Evolutionary conservation across 371 early-diverging fungal genomes (phyloP).

Genomic region (Batrachochytrium dendrobatidis): DNA sequence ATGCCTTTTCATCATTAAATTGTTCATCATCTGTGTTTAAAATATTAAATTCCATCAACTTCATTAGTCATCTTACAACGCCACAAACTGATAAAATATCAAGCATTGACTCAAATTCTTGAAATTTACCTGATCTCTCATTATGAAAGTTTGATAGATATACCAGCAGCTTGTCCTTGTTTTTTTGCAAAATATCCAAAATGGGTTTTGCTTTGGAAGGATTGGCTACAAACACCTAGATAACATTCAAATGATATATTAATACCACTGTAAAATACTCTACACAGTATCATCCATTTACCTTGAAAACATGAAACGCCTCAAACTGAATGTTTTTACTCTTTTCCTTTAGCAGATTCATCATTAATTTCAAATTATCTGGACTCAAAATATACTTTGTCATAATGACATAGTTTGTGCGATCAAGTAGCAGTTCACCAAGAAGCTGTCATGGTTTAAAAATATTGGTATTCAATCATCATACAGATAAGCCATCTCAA

Average conservation of each 20-base stretch:
- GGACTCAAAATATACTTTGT: constrained; percentile 85
- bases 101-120: background rate
- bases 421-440: constrained; percentile 93
- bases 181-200: constrained; percentile 82
- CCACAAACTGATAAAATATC: no score
- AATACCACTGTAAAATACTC: background rate
- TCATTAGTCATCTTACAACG: background rate
- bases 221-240: constrained; percentile 93
- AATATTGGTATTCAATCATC: no score
- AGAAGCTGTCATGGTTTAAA: constrained; percentile 60
- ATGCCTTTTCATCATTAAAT: constrained; percentile 96
- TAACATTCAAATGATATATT: background rate
- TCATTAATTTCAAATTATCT: constrained; percentile 93
- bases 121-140: constrained; percentile 75
- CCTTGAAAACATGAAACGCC: constrained; percentile 98
- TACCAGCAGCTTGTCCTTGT: constrained; percentile 79
- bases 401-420: constrained; percentile 92
- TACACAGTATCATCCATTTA: constrained; percentile 13
- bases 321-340: constrained; percentile 97
- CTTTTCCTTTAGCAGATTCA: constrained; percentile 89
- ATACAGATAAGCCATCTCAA: no score
- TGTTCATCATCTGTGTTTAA: constrained; percentile 82
- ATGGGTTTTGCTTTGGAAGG: constrained; percentile 92
- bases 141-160: constrained; percentile 89
- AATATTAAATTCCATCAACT: constrained; percentile 7